Evolutionary conservation across 768 basidiomycete genomes (phyloP), one percentile per base, ranked within the genome.

Genomic region (Tulasnella sp.): DNA sequence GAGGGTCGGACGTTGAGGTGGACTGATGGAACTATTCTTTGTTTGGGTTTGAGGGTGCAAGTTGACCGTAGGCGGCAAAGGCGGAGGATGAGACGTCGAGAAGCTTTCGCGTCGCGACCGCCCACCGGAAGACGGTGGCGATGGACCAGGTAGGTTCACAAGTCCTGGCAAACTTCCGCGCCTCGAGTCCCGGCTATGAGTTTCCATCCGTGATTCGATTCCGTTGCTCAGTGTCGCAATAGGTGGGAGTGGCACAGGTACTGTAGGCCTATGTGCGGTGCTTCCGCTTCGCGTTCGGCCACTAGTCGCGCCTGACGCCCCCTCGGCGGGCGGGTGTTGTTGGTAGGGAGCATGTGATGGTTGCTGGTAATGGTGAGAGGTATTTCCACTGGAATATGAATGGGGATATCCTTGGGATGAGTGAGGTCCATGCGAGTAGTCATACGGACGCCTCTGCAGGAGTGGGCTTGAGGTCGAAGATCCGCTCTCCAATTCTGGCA

Each of bases 161-260:
- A 31, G 50, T 19, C 32, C 37, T 52, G 31, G 50, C 15, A 12
- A 27, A 52, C 27, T 40, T 36, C 34, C n/a, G 34, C 27, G 23
- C 32, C 14, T 15, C 50, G 1, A 25, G 37, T 39, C 49, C 25
- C 25, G 25, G 27, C 6, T 25, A 21, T 25, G 32, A 19, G 25
- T 36, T 9, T 40, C 50, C 27, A 36, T 40, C 9, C n/a, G n/a
- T n/a, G 50, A 52, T 14, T 32, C 46, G 46, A 29, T 48, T 17
- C 50, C 37, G 17, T 52, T 15, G n/a, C n/a, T n/a, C 50, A 52
- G n/a, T n/a, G 37, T 40, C 8, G 34, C 50, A 34, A 52, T 52
- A 7, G 50, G 37, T 8, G 50, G 50, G 6, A 52, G 50, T 12
- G 50, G 32, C 34, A 52, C 35, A 3, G 50, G 50, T 3, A 36